Base-by-base conservation (phyloP, 202 grass and related monocot genomes). In the Zizania palustris region DNA sequence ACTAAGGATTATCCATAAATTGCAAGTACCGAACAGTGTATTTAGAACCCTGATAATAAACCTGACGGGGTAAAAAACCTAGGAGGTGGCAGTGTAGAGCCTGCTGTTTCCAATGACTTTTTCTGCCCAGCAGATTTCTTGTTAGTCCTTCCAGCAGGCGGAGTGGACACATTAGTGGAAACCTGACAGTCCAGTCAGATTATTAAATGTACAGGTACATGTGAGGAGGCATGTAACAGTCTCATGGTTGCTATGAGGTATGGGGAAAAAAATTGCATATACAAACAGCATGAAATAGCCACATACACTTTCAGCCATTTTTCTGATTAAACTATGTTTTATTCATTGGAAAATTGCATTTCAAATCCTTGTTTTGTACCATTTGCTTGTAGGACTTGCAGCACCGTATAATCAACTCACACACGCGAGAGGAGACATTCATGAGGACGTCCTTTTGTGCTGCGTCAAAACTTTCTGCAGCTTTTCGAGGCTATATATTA, bases 81-180 rank as follows among this genome's bases (percentile, higher is more conserved):
- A 41, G 92, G 76, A 62, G 79, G 76, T 42, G 86, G 56, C 3
- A 83, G 89, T 36, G 83, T 66, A 73, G 96, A 79, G 70, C 89
- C 82, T 39, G 73, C 61, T 49, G 71, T 78, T 70, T 98, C 96
- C 43, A 82, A 80, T 55, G 95, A 71, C 78, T 98, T 98, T 83
- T 98, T 98, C 75, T 95, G 96, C 4, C 87, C 96, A 81, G 76
- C 81, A 6, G 87, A 78, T 89, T 98, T 98, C 87, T 92, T 95
- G 46, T 49, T 89, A 83, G 74, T 80, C 77, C 84, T 98, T 16
- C 78, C 37, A 35, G 77, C 72, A 71, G 63, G 61, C 0, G 65
- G 67, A 77, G 82, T 72, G 53, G 86, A 73, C 73, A 53, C 54
- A 67, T 80, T 84, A 51, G 71, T 36, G 22, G 49, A 22, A 28